Base-by-base conservation (phyloP, 495 filamentous ascomycete species). In the Acidomyces sp. region DNA sequence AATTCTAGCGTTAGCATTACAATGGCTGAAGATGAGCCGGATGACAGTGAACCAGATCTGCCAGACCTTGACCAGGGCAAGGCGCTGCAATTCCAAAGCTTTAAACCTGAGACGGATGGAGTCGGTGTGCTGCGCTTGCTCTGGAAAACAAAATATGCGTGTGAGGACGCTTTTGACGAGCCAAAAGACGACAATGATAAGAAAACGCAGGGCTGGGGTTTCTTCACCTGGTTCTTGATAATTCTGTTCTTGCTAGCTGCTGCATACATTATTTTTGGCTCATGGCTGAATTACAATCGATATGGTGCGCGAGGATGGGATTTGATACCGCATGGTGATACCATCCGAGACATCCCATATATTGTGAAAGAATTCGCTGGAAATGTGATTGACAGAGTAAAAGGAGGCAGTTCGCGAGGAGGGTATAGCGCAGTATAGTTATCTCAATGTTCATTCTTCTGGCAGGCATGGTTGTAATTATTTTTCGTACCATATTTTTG, bases 271-370 rank as follows among this genome's bases (percentile, higher is more conserved):
- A 94, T 97, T 59, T 96, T 96, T 54, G 86, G 86, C 54, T 92
- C 86, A 17, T 97, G 90, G 90, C 77, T 96, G 50, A 96, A 96
- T 66, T 96, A 96, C 70, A 95, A 85, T 67, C 84, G 86, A 42
- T 92, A 93, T 58, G 87, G 86, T 19, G 85, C 85, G 30, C 71
- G 90, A 16, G 90, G 90, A 40, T 95, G 86, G 90, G 90, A 96
- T 50, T 71, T 96, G 10, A 70, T 96, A 9, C 90, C 90, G 0
- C 92, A 96, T 58, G 77, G 82, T 40, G 90, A 97, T 58, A 82
- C 83, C 10, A 78, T 97, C 52, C 75, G 87, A 37, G 90, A 97
- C 46, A 53, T 95, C 3, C 92, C 90, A 6, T 97, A 96, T 55
- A 66, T 97, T 28, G 61, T 94, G 39, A 82, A 85, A 61, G 90